A percentile compares a stretch with the other conserved stretches of the same genome.
Conservation (phyloP, 257 asterid genomes). For the Lycium barbarum region DNA sequence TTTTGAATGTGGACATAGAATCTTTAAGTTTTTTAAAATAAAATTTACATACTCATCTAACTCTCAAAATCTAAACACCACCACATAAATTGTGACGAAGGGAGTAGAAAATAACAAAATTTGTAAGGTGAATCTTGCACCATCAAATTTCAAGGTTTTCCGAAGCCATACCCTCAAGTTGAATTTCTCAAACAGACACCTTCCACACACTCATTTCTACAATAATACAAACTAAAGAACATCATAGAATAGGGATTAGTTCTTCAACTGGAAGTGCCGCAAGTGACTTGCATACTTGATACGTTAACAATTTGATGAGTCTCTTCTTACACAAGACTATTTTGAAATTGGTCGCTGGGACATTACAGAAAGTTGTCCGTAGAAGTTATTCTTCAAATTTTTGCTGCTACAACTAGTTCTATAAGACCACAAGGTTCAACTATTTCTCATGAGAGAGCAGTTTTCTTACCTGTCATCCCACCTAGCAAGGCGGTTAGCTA, state of each 20-base stretch:
- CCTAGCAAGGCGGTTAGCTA: constrained; percentile 90
- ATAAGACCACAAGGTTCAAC: background rate
- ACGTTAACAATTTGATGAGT: background rate
- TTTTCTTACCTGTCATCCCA: constrained; percentile 95
- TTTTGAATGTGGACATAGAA: background rate
- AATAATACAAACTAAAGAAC: background rate
- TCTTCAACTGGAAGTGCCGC: background rate
- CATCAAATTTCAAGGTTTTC: constrained; percentile 13
- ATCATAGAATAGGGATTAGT: background rate
- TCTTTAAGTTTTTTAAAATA: background rate
- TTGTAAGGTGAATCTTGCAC: constrained; percentile 20
- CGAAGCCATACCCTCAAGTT: background rate
- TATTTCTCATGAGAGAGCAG: constrained; percentile 16
- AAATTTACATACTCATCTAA: background rate
- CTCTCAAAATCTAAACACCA: background rate
- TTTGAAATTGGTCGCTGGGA: background rate
- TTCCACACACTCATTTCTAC: background rate
- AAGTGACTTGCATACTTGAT: background rate
- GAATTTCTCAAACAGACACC: background rate
- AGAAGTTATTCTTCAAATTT: background rate
- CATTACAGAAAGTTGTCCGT: background rate
- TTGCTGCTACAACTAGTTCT: constrained; percentile 20
- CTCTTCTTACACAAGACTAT: background rate
- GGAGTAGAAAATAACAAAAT: background rate
- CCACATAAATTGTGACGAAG: background rate